A percentile compares a stretch with the other conserved stretches of the same genome.
phyloP scores from a whole-genome alignment of 164 flowering plant species.

The Sextonia rubra region DNA sequence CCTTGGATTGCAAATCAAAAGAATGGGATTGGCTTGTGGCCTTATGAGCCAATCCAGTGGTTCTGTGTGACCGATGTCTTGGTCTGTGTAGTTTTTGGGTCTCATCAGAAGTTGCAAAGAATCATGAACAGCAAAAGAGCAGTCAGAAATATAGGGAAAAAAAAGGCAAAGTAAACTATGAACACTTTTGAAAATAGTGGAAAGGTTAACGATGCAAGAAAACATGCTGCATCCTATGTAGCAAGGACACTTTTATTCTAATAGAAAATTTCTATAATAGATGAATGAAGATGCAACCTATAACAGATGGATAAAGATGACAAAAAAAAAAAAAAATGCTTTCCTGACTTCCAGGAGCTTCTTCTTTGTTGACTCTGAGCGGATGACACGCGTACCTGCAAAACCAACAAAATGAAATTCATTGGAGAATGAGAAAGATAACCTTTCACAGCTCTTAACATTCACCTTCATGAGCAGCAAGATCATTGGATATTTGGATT shows the following conservation, averaged over 20 bases:
- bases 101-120: constrained; percentile 70
- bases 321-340: too few relatives aligned
- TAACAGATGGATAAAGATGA: too few relatives aligned
- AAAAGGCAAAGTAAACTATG: neutral
- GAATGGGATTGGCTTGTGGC: constrained; percentile 69
- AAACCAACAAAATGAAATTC: too few relatives aligned
- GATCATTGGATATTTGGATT: too few relatives aligned
- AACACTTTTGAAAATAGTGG: neutral
- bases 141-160: neutral
- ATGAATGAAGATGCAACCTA: neutral
- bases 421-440: too few relatives aligned
- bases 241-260: neutral
- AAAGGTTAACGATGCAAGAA: neutral
- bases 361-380: too few relatives aligned
- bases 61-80: constrained; percentile 60
- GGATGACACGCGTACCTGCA: too few relatives aligned
- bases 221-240: neutral
- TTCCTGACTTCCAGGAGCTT: too few relatives aligned
- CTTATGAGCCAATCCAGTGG: constrained; percentile 68
- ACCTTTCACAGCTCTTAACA: too few relatives aligned
- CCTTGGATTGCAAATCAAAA: constrained; percentile 73
- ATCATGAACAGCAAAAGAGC: constrained; percentile 1
- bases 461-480: too few relatives aligned
- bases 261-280: neutral
- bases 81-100: constrained; percentile 68